Percentiles rank a stretch among this genome's conserved stretches.
These are phyloP conservation scores for Stentor roeselii DNA, from an alignment of 73 alveolate genomes.

Conservation along the genomic window DNA sequence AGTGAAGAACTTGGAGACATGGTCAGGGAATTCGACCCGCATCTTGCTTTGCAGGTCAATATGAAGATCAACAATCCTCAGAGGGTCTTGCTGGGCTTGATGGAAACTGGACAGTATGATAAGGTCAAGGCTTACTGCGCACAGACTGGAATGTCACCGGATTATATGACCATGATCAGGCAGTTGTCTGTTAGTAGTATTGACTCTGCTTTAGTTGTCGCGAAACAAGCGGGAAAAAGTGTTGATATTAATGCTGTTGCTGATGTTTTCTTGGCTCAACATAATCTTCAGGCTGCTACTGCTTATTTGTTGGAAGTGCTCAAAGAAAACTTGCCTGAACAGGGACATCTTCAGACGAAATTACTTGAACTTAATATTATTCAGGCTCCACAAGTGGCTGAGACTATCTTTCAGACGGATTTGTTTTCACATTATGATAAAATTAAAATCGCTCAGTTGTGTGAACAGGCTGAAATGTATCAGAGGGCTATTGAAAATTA, in stretches of 20 bases:
- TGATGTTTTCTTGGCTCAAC: no score
- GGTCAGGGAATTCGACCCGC: slow-evolving; percentile 85
- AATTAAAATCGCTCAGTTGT: slow-evolving; percentile 89
- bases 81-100: slow-evolving; percentile 86
- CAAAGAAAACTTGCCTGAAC: slow-evolving; percentile 92
- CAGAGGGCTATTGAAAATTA: slow-evolving; percentile 96
- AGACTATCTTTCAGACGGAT: slow-evolving; percentile 87
- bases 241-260: no score
- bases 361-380: slow-evolving; percentile 87
- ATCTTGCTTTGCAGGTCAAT: slow-evolving; percentile 85
- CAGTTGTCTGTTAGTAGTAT: slow-evolving; percentile 67
- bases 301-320: slow-evolving; percentile 95
- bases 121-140: slow-evolving; percentile 83
- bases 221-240: no score
- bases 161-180: no score
- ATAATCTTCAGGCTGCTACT: slow-evolving; percentile 93
- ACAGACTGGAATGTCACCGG: slow-evolving; percentile 74
- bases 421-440: slow-evolving; percentile 92
- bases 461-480: slow-evolving; percentile 94
- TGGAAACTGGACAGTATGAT: slow-evolving; percentile 89
- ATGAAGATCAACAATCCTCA: slow-evolving; percentile 78
- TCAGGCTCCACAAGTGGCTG: slow-evolving; percentile 95
- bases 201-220: slow-evolving; percentile 46
- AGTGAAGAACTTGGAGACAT: slow-evolving; percentile 93
- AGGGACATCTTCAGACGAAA: slow-evolving; percentile 97